These are phyloP conservation scores for Suillus luteus DNA, from an alignment of 768 basidiomycete genomes.

Conservation along the genomic window DNA sequence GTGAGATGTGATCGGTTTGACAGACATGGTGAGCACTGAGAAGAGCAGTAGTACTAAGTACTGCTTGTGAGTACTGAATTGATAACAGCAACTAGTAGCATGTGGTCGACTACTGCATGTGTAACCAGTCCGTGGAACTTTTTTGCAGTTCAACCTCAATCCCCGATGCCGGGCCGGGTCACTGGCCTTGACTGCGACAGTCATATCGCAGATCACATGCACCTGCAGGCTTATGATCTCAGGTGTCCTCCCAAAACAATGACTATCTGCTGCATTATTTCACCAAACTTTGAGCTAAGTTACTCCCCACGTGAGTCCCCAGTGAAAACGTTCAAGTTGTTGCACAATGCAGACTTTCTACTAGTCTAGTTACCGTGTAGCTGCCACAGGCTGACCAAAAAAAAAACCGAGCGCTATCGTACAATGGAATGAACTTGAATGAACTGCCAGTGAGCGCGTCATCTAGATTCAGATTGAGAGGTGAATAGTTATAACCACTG, in stretches of 20 bases:
- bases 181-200: too few species aligned
- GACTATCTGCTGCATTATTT: background rate
- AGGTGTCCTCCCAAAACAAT: background rate
- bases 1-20: slow-evolving; percentile 12
- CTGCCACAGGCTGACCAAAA: background rate
- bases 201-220: too few species aligned
- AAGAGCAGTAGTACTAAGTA: too few species aligned
- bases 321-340: too few species aligned
- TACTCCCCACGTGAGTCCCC: too few species aligned
- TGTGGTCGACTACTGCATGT: background rate
- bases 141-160: background rate
- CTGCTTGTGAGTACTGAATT: background rate
- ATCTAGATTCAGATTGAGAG: background rate
- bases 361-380: too few species aligned
- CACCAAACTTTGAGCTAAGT: too few species aligned
- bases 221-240: background rate
- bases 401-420: background rate
- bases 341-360: too few species aligned
- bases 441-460: background rate
- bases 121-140: background rate
- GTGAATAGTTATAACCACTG: background rate
- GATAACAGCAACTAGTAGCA: background rate
- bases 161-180: background rate
- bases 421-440: background rate
- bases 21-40: slow-evolving; percentile 7